These are phyloP conservation scores for Fusarium dimerum DNA, from an alignment of 2,329 filamentous ascomycete species.

Conservation along the genomic window DNA sequence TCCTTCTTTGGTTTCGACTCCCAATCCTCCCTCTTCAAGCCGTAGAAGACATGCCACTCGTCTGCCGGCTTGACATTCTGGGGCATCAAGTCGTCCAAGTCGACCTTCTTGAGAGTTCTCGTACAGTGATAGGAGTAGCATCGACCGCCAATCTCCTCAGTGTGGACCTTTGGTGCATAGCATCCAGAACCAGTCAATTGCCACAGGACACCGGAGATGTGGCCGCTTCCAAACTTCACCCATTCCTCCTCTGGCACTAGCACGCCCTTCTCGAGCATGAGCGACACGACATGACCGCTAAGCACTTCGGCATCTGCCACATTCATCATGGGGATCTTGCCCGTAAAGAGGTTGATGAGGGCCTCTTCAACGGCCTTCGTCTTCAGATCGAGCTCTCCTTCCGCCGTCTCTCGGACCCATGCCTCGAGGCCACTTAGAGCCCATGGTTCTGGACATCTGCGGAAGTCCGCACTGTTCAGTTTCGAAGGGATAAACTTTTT, in stretches of 20 bases:
- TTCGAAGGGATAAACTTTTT: constrained; percentile 86
- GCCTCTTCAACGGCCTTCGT: constrained; percentile 84
- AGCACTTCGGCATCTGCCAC: constrained; percentile 92
- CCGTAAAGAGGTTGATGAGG: constrained; percentile 83
- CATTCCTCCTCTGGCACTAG: constrained; percentile 92
- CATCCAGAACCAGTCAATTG: constrained; percentile 91
- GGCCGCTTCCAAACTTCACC: constrained; percentile 85
- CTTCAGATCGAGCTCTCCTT: constrained; percentile 86
- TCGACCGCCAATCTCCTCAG: constrained; percentile 66
- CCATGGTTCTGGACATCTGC: constrained; percentile 87
- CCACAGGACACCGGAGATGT: constrained; percentile 86
- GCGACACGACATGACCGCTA: constrained; percentile 72
- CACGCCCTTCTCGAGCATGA: constrained; percentile 78
- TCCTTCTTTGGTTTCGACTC: constrained; percentile 79
- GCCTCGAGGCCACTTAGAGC: constrained; percentile 82
- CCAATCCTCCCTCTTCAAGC: constrained; percentile 74
- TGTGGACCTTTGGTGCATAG: constrained; percentile 83
- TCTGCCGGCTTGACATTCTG: constrained; percentile 67
- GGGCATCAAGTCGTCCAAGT: constrained; percentile 72
- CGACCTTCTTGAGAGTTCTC: constrained; percentile 91
- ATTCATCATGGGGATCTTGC: constrained; percentile 98
- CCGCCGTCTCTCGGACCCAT: constrained; percentile 88
- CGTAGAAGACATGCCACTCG: constrained; percentile 91
- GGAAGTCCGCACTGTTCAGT: constrained; percentile 77
- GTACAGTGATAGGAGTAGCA: constrained; percentile 96